phyloP scores from a whole-genome alignment of 495 filamentous ascomycete genomes.

The Aspergillus affinis region DNA sequence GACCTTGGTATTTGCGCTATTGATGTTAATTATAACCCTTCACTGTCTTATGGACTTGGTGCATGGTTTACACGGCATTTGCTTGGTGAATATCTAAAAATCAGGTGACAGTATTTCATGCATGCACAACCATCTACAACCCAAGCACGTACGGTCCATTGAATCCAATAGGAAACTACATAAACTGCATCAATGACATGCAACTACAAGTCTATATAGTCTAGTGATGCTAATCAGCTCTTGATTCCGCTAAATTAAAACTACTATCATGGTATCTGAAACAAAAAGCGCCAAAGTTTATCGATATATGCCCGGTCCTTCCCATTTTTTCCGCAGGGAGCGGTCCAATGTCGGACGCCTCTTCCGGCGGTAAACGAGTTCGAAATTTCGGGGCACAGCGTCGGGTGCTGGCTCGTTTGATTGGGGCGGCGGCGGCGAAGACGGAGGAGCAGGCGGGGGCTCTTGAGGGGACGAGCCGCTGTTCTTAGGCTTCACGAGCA shows the following conservation, averaged over 20 bases:
- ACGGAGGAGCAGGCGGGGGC: slow-evolving; percentile 12
- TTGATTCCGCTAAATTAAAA: slow-evolving; percentile 6
- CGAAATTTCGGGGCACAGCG: slow-evolving; percentile 10
- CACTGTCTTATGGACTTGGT: background rate
- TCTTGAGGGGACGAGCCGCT: slow-evolving; percentile 29
- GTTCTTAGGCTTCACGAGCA: slow-evolving; percentile 79
- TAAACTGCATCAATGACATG: background rate
- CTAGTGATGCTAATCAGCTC: background rate
- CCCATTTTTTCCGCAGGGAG: slow-evolving; percentile 36
- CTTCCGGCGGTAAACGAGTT: slow-evolving; percentile 20
- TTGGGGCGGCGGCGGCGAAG: slow-evolving; percentile 12
- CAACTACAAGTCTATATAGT: background rate
- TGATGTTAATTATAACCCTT: background rate
- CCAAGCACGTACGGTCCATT: too few relatives aligned
- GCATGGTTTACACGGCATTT: background rate
- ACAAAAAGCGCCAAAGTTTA: slow-evolving; percentile 14
- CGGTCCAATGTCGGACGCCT: slow-evolving; percentile 26
- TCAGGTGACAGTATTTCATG: too few relatives aligned
- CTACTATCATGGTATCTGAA: slow-evolving; percentile 21
- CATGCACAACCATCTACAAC: too few relatives aligned
- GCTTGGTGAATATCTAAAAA: background rate
- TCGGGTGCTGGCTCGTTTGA: slow-evolving; percentile 14
- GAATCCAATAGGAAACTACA: too few relatives aligned
- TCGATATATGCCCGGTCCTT: slow-evolving; percentile 44
- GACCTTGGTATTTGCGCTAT: background rate